These are phyloP conservation scores for Saturnispora besseyi DNA, from an alignment of 805 yeast species.

Conservation along the genomic window DNA sequence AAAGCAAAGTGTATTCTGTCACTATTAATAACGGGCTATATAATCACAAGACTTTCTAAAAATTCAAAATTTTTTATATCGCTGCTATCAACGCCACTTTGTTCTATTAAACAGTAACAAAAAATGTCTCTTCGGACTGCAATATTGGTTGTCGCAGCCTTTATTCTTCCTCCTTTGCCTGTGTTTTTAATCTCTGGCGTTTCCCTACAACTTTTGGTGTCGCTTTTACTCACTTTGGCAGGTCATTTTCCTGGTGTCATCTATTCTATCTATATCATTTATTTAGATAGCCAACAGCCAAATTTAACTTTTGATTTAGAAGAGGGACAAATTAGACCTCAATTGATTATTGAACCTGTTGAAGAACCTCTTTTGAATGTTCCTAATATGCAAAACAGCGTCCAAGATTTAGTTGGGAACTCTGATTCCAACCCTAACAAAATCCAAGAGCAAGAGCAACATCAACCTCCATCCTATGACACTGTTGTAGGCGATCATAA, in stretches of 20 bases:
- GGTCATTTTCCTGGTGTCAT: constrained; percentile 45
- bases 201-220: constrained; percentile 40
- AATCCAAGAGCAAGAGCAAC: background rate
- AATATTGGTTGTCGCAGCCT: constrained; percentile 46
- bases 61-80: background rate
- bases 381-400: background rate
- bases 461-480: constrained; percentile 18
- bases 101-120: background rate
- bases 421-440: background rate
- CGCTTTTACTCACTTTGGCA: constrained; percentile 34
- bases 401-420: background rate
- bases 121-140: background rate
- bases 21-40: no score
- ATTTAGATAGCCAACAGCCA: background rate
- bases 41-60: no score
- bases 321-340: background rate
- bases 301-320: background rate
- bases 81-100: background rate
- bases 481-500: constrained; percentile 20
- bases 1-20: no score
- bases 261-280: constrained; percentile 38
- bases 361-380: background rate
- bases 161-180: constrained; percentile 67
- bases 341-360: background rate
- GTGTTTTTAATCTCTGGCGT: constrained; percentile 59